These are phyloP conservation scores for Alternaria hordeiaustralica DNA, from an alignment of 2,329 filamentous ascomycete genomes.

Conservation along the genomic window DNA sequence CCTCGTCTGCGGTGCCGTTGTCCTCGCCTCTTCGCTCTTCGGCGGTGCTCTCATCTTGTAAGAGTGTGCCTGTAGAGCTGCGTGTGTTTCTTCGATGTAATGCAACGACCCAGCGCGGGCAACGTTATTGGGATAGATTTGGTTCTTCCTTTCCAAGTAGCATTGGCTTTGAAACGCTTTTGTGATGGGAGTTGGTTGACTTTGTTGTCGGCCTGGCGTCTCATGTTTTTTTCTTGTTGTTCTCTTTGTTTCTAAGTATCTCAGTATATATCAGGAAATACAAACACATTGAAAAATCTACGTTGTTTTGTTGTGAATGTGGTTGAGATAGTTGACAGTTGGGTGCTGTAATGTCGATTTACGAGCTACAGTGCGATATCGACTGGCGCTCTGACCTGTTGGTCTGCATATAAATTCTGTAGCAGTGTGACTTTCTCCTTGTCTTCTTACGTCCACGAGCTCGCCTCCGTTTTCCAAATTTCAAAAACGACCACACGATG, in stretches of 20 bases:
- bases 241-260: background rate
- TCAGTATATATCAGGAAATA: background rate
- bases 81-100: slow-evolving; percentile 15
- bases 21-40: slow-evolving; percentile 60
- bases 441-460: background rate
- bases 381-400: background rate
- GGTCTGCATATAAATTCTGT: background rate
- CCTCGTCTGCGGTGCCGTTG: slow-evolving; percentile 58
- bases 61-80: background rate
- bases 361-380: too few relatives aligned
- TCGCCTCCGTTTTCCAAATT: too few relatives aligned
- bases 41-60: slow-evolving; percentile 57
- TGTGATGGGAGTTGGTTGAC: background rate
- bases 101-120: slow-evolving; percentile 39
- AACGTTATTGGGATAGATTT: slow-evolving; percentile 22
- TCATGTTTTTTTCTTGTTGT: background rate
- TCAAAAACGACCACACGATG: too few relatives aligned
- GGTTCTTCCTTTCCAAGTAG: background rate
- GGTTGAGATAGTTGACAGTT: background rate
- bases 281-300: background rate
- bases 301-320: background rate
- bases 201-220: background rate
- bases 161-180: background rate
- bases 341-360: background rate
- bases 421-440: background rate